A percentile compares a stretch with the other conserved stretches of the same genome.
phyloP scores from a whole-genome alignment of 768 basidiomycete genomes.

The Mycena galericulata region DNA sequence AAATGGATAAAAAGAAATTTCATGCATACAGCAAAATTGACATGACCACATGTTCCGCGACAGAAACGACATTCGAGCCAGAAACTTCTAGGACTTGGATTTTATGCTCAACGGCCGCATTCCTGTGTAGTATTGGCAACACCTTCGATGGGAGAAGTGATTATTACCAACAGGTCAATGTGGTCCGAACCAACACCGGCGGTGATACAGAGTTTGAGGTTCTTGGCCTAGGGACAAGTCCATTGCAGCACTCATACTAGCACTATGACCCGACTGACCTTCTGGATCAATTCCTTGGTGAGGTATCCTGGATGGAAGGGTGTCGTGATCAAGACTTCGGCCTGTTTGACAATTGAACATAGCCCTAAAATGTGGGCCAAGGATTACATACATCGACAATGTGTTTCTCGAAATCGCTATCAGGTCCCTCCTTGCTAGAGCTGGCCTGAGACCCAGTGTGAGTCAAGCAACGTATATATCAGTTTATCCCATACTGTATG shows the following conservation, averaged over 20 bases:
- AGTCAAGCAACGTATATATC: constrained; percentile 1
- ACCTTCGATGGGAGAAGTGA: too few relatives aligned
- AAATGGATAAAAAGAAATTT: not conserved
- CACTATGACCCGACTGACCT: constrained; percentile 52
- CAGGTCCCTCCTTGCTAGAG: constrained; percentile 85
- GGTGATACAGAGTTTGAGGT: constrained; percentile 90
- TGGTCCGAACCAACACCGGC: constrained; percentile 94
- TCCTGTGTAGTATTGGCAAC: too few relatives aligned
- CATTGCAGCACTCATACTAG: constrained; percentile 1
- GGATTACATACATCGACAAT: constrained; percentile 72
- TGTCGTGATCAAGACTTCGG: constrained; percentile 85
- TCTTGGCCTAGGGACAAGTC: constrained; percentile 70
- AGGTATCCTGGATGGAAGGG: constrained; percentile 91
- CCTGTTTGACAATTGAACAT: constrained; percentile 53
- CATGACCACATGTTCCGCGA: constrained; percentile 94
- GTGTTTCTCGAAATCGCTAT: constrained; percentile 87
- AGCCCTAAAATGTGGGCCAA: not conserved
- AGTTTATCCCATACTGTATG: constrained; percentile 11
- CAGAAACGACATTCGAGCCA: constrained; percentile 91
- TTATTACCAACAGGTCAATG: constrained; percentile 74
- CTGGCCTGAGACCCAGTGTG: constrained; percentile 61
- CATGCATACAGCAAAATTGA: constrained; percentile 77
- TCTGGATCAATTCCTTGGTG: constrained; percentile 76
- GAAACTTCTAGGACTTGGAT: constrained; percentile 90
- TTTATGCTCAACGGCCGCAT: constrained; percentile 83